phyloP scores from a whole-genome alignment of 305 asterid genomes.

The Caryopteris hybrid region DNA sequence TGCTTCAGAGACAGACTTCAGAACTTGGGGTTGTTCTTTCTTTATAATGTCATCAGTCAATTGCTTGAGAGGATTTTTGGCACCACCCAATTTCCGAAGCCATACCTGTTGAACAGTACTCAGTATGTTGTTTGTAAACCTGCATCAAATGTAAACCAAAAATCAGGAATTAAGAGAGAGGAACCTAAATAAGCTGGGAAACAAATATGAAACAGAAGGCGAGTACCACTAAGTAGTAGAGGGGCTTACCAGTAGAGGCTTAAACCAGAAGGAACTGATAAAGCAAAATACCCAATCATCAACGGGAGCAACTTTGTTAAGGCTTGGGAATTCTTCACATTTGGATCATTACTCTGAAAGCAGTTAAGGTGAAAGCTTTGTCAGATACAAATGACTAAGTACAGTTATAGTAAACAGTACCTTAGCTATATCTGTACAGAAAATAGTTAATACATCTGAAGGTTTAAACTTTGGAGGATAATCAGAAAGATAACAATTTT shows the following conservation, averaged over 20 bases:
- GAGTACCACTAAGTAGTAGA: neutral
- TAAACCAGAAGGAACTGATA: conserved; percentile 97
- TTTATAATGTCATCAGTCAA: conserved; percentile 37
- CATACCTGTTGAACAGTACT: conserved; percentile 91
- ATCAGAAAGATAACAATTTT: neutral
- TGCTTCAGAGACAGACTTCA: conserved; percentile 48
- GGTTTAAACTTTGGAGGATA: neutral
- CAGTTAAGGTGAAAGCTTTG: conserved; percentile 7
- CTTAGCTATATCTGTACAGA: too few relatives aligned
- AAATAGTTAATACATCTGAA: too few relatives aligned
- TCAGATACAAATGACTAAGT: conserved; percentile 14
- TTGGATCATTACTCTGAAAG: conserved; percentile 89
- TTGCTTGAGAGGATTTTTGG: conserved; percentile 51
- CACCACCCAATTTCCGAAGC: conserved; percentile 93
- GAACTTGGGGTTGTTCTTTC: conserved; percentile 43
- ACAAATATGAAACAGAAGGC: neutral
- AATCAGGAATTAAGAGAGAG: neutral
- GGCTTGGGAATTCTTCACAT: conserved; percentile 79
- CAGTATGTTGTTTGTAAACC: conserved; percentile 92
- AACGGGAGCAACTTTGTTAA: conserved; percentile 81
- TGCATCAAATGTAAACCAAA: conserved; percentile 25
- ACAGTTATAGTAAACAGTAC: conserved; percentile 2
- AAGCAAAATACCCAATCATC: conserved; percentile 92
- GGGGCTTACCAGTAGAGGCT: conserved; percentile 84
- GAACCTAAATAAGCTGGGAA: neutral